Evolutionary conservation across 163 green algal species (phyloP).

Genomic region (Trebouxia gelatinosa): DNA sequence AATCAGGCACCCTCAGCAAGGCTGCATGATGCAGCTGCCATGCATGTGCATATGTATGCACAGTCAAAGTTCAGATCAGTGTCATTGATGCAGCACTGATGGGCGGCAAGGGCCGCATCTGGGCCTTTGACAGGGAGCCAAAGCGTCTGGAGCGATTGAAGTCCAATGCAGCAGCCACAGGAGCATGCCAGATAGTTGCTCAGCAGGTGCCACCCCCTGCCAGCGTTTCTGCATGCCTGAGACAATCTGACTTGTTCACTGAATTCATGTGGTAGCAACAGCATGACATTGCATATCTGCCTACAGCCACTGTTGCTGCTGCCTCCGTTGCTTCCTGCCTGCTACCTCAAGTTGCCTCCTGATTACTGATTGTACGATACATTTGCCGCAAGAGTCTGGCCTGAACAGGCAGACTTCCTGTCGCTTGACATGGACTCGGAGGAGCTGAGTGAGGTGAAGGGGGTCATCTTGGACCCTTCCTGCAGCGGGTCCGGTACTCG

Average conservation of each 20-base stretch:
- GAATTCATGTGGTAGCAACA: too few relatives aligned
- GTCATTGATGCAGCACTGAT: conserved; percentile 39
- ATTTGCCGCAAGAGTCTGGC: too few relatives aligned
- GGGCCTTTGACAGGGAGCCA: conserved; percentile 85
- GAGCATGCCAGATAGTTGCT: conserved; percentile 45
- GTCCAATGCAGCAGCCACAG: conserved; percentile 62
- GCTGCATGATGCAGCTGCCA: background rate
- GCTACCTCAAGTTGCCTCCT: too few relatives aligned
- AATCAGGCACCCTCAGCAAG: background rate
- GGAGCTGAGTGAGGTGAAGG: conserved; percentile 45
- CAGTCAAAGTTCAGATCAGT: too few relatives aligned
- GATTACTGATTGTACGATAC: too few relatives aligned
- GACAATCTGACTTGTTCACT: too few relatives aligned
- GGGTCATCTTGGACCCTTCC: conserved; percentile 90
- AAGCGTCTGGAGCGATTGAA: conserved; percentile 70
- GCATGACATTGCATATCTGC: too few relatives aligned
- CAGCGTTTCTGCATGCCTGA: too few relatives aligned
- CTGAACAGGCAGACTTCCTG: conserved; percentile 74
- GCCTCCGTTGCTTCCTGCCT: too few relatives aligned
- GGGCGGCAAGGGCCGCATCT: conserved; percentile 57
- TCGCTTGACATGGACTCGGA: conserved; percentile 50
- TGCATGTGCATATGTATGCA: background rate
- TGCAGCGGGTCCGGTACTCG: conserved; percentile 89
- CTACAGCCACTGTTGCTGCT: too few relatives aligned
- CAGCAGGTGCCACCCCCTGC: too few relatives aligned